These are phyloP conservation scores for Pythium biforme DNA, from an alignment of 352 stramenopile genomes.

Conservation along the genomic window DNA sequence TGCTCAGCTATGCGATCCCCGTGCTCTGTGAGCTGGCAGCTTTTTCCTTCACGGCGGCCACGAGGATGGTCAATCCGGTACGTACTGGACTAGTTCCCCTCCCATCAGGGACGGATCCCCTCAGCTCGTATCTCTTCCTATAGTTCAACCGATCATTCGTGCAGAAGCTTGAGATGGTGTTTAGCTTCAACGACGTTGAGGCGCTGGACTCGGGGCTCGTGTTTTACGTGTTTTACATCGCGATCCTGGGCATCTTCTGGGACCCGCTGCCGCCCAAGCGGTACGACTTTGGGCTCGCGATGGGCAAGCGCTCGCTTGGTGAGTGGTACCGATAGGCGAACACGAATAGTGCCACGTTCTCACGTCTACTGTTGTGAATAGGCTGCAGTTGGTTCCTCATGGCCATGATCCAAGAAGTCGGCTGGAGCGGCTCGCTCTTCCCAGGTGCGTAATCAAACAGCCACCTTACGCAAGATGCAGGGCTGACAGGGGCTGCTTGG, in stretches of 20 bases:
- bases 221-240: slow-evolving; percentile 88
- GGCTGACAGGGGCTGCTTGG: background rate
- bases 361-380: slow-evolving; percentile 27
- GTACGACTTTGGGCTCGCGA: slow-evolving; percentile 78
- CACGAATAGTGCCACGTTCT: background rate
- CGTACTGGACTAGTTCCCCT: slow-evolving; percentile 9
- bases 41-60: slow-evolving; percentile 84
- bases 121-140: no score
- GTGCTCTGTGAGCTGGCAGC: slow-evolving; percentile 80
- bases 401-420: slow-evolving; percentile 79
- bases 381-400: slow-evolving; percentile 87
- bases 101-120: no score
- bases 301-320: slow-evolving; percentile 67
- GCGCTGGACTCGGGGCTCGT: slow-evolving; percentile 82
- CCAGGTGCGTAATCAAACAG: slow-evolving; percentile 73
- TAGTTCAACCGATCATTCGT: slow-evolving; percentile 87
- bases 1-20: slow-evolving; percentile 82
- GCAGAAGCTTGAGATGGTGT: slow-evolving; percentile 83
- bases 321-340: slow-evolving; percentile 1
- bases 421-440: slow-evolving; percentile 86
- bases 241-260: slow-evolving; percentile 81
- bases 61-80: slow-evolving; percentile 86
- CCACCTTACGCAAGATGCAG: no score
- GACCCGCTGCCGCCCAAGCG: slow-evolving; percentile 76
- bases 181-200: slow-evolving; percentile 87